Percentiles rank a stretch among this genome's conserved stretches.
Conservation (phyloP, 352 stramenopile genomes). For the Proteromonas lacertae region DNA sequence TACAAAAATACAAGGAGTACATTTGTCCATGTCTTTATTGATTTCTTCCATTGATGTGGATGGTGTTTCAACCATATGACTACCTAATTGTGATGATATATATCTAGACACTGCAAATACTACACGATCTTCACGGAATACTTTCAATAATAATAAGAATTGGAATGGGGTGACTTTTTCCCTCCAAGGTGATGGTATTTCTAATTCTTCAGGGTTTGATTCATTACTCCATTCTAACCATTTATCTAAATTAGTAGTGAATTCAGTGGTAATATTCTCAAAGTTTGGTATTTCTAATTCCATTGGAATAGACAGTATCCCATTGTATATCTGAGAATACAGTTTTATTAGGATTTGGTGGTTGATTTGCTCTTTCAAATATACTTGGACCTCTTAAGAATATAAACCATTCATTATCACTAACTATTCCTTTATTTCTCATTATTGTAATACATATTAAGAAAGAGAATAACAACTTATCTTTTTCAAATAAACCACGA, state of each 20-base stretch:
- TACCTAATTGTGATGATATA: conserved; percentile 38
- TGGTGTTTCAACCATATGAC: conserved; percentile 37
- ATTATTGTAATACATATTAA: conserved; percentile 72
- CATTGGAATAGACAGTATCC: conserved; percentile 25
- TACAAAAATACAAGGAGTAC: conserved; percentile 65
- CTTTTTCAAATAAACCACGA: conserved; percentile 46
- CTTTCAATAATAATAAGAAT: conserved; percentile 14
- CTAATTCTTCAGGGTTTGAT: too few species aligned
- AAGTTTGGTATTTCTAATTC: too few species aligned
- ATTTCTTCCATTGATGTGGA: conserved; percentile 59
- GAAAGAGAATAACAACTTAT: conserved; percentile 59
- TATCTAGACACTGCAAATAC: conserved; percentile 34
- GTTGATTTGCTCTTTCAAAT: conserved; percentile 4
- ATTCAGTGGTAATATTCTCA: too few species aligned
- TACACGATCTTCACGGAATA: conserved; percentile 43
- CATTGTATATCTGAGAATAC: conserved; percentile 30
- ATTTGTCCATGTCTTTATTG: conserved; percentile 46
- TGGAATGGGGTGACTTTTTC: conserved; percentile 12
- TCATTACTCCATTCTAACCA: too few species aligned
- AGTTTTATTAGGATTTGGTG: conserved; percentile 18
- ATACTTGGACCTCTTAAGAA: conserved; percentile 29
- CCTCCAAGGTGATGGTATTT: conserved; percentile 6
- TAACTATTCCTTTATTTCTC: conserved; percentile 27
- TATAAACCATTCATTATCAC: conserved; percentile 33
- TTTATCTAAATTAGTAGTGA: too few species aligned